Evolutionary conservation across 257 asterid genomes (phyloP).

Genomic region (Handroanthus guayacan): DNA sequence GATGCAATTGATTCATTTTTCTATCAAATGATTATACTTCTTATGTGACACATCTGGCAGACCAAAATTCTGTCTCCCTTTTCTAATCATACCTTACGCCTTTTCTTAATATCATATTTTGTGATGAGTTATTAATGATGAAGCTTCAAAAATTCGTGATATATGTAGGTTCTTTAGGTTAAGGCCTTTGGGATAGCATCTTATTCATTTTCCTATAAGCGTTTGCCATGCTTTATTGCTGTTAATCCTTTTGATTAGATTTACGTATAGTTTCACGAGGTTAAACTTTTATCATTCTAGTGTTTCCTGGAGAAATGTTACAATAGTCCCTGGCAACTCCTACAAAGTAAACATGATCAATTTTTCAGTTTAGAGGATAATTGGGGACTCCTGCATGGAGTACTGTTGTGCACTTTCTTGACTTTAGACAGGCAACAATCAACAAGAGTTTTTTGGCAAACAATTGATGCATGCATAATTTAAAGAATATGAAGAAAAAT

Average conservation of each 20-base stretch:
- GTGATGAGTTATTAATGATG: background rate
- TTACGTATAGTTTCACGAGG: constrained; percentile 3
- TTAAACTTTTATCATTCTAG: background rate
- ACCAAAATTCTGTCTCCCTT: constrained; percentile 2
- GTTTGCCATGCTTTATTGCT: constrained; percentile 6
- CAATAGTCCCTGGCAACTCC: constrained; percentile 13
- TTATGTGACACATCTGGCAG: background rate
- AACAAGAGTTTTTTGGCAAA: background rate
- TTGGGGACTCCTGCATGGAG: background rate
- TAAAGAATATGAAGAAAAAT: background rate
- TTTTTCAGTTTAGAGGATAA: background rate
- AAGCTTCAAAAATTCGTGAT: background rate
- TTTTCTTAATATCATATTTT: background rate
- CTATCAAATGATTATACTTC: constrained; percentile 5
- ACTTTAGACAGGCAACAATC: background rate
- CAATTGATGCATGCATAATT: background rate
- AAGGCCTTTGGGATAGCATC: background rate
- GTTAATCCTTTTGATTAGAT: constrained; percentile 20
- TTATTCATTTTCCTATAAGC: constrained; percentile 12
- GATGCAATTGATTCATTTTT: constrained; percentile 18
- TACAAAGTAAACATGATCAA: constrained; percentile 12
- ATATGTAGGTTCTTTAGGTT: constrained; percentile 9
- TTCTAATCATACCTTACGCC: constrained; percentile 7
- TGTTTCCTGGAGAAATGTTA: constrained; percentile 22
- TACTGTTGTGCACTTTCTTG: background rate